These are phyloP conservation scores for Cutaneotrichosporon spelunceum DNA, from an alignment of 1,284 basidiomycete species.

Conservation along the genomic window DNA sequence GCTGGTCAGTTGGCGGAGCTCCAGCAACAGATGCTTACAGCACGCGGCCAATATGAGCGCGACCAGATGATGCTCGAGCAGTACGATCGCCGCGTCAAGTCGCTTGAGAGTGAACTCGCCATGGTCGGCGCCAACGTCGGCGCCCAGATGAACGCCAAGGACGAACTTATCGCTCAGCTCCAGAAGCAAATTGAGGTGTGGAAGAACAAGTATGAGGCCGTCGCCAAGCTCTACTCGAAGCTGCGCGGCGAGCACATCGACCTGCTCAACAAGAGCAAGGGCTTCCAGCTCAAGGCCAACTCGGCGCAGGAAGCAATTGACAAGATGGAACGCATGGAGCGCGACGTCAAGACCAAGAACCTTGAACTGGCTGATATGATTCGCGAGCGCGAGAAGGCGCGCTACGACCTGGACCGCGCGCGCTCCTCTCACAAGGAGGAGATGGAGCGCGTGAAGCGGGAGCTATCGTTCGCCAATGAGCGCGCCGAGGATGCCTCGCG, in stretches of 20 bases:
- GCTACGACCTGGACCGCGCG: slow-evolving; percentile 94
- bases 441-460: slow-evolving; percentile 84
- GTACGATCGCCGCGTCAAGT: slow-evolving; percentile 95
- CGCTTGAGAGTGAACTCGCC: slow-evolving; percentile 84
- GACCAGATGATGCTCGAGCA: slow-evolving; percentile 98
- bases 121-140: slow-evolving; percentile 75
- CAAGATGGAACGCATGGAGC: slow-evolving; percentile 98
- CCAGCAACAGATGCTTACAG: slow-evolving; percentile 83
- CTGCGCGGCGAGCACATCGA: slow-evolving; percentile 96
- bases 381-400: slow-evolving; percentile 89
- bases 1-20: slow-evolving; percentile 61
- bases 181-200: slow-evolving; percentile 96
- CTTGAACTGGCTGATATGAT: slow-evolving; percentile 99
- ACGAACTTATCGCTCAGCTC: slow-evolving; percentile 91
- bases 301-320: slow-evolving; percentile 99
- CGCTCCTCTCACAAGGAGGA: slow-evolving; percentile 96
- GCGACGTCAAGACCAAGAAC: slow-evolving; percentile 97
- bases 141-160: slow-evolving; percentile 86
- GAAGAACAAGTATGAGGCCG: slow-evolving; percentile 98
- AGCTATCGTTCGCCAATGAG: slow-evolving; percentile 96
- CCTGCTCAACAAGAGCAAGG: slow-evolving; percentile 95
- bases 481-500: slow-evolving; percentile 90
- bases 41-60: slow-evolving; percentile 96
- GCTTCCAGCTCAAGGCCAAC: slow-evolving; percentile 95
- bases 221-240: slow-evolving; percentile 98